A percentile compares a stretch with the other conserved stretches of the same genome.
These are phyloP conservation scores for Plenodomus lindquistii DNA, from an alignment of 2,329 filamentous ascomycete species.

Conservation along the genomic window DNA sequence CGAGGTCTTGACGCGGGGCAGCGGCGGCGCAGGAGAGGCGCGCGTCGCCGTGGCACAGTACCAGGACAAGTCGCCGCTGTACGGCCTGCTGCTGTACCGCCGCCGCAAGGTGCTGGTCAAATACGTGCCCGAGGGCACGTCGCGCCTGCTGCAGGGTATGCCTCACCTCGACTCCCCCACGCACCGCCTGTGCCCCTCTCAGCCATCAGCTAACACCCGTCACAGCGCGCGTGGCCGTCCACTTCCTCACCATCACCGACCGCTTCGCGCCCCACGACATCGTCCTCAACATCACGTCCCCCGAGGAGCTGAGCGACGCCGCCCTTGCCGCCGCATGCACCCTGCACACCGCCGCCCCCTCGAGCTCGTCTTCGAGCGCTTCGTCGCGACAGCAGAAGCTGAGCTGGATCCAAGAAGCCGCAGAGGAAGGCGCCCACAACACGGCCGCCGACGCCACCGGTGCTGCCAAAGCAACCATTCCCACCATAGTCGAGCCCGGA, in stretches of 20 bases:
- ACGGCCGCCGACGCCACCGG: constrained; percentile 19
- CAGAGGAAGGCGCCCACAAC: constrained; percentile 66
- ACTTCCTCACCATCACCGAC: constrained; percentile 65
- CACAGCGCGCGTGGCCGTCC: constrained; percentile 77
- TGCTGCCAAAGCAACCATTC: constrained; percentile 25
- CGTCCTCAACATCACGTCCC: constrained; percentile 72
- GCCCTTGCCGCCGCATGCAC: constrained; percentile 87
- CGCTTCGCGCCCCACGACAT: constrained; percentile 85
- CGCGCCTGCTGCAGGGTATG: constrained; percentile 87
- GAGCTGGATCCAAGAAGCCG: constrained; percentile 93
- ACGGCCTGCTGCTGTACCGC: constrained; percentile 87
- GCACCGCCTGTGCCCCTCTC: not conserved
- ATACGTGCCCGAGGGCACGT: constrained; percentile 88
- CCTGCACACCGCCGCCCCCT: constrained; percentile 83
- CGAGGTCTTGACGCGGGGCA: constrained; percentile 74
- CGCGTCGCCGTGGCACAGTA: constrained; percentile 77
- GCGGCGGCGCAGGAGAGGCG: constrained; percentile 81
- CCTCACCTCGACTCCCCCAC: not conserved
- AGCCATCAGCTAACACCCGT: not conserved
- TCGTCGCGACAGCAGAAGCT: constrained; percentile 74
- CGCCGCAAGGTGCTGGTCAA: constrained; percentile 90
- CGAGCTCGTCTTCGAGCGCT: constrained; percentile 81
- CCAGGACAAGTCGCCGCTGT: constrained; percentile 83
- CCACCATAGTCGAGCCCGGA: constrained; percentile 28
- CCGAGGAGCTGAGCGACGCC: constrained; percentile 83